Evolutionary conservation across 129 eudicot species (phyloP), one percentile per base, ranked within the genome.

Genomic region (Flaveria bidentis): DNA sequence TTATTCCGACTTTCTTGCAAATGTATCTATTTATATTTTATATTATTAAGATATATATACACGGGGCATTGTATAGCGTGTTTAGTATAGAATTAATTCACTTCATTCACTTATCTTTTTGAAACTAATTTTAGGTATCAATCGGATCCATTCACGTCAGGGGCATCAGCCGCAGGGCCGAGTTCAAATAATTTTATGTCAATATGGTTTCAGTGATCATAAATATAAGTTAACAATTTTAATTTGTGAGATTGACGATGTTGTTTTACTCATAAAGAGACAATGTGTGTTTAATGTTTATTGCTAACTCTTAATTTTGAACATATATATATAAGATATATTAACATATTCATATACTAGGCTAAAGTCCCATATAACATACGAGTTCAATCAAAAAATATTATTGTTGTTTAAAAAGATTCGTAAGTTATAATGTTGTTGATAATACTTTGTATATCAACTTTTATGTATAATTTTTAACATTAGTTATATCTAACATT

Each of bases 121-220:
- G 20, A 41, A 53, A 76, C 22, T 50, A 23, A 36, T 77, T 84
- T 23, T 86, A 92, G 96, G 70, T 92, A 76, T 67, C 92, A 86
- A 80, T 76, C 75, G 22, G 96, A 92, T 63, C 82, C 80, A 55
- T 82, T 87, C 61, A 75, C 83, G 18, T 84, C 83, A 45, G 50
- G 12, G n/a, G 82, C 84, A 0, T 78, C 62, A 4, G 71, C 33
- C 25, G 95, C 92, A 69, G 96, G 93, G 47, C 88, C 97, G 3
- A 89, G 96, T 76, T 80, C 85, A 78, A 89, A 83, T 81, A 86
- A 84, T 83, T 92, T 77, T 79, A 71, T 89, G 85, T 80, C 81
- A 13, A 84, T 86, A 47, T 92, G 97, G 97, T 73, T 84, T 71
- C 90, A 90, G 58, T 90, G 85, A 85, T 67, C 36, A 53, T 20